Percentiles rank a stretch among this genome's conserved stretches.
These are phyloP conservation scores for Dianthus caryophyllus DNA, from an alignment of 148 eudicot species.

Conservation along the genomic window DNA sequence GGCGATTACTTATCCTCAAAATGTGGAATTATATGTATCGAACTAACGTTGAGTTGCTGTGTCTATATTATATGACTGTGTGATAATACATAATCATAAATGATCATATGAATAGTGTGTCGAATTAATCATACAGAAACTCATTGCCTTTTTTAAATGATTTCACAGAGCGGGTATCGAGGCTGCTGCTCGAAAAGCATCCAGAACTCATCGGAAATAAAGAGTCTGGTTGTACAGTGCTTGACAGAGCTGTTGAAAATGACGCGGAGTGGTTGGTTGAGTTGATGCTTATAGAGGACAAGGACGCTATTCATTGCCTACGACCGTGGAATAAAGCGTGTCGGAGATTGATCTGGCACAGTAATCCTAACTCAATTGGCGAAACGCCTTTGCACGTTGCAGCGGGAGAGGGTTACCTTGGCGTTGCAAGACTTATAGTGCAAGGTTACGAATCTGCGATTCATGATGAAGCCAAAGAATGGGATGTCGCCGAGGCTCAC, in stretches of 20 bases:
- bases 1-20: no score
- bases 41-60: no score
- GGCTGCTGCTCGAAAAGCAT: conserved; percentile 10
- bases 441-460: conserved; percentile 11
- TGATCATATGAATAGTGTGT: no score
- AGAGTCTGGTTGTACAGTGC: conserved; percentile 12
- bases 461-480: conserved; percentile 7
- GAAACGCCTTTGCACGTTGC: conserved; percentile 15
- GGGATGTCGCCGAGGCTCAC: conserved; percentile 17
- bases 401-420: not conserved
- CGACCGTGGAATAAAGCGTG: conserved; percentile 15
- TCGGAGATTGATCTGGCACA: conserved; percentile 13
- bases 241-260: conserved; percentile 8
- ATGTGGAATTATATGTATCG: no score
- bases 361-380: not conserved
- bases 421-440: conserved; percentile 3
- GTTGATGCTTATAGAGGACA: conserved; percentile 4
- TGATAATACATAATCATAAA: no score
- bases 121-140: not conserved
- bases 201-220: conserved; percentile 8
- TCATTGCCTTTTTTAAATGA: not conserved
- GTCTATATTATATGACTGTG: no score
- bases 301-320: not conserved
- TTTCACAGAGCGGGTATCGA: conserved; percentile 6
- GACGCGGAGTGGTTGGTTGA: conserved; percentile 6